A percentile compares a stretch with the other conserved stretches of the same genome.
Evolutionary conservation across 805 yeast genomes (phyloP).

Genomic region (Maudiozyma barnettii): DNA sequence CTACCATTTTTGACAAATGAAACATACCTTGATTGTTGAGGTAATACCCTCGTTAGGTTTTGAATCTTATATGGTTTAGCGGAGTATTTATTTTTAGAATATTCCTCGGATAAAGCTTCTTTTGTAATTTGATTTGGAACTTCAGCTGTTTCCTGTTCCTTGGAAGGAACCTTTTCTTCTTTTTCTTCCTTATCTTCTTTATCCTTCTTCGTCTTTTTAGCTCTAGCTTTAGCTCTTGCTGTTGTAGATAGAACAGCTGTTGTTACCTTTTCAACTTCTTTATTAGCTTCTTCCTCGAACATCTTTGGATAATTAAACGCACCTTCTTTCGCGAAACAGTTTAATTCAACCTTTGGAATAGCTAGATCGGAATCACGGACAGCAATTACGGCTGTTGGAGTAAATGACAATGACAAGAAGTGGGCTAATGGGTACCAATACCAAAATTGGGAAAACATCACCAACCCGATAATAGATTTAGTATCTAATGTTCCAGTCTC

Average conservation of each 20-base stretch:
- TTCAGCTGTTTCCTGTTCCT: conserved; percentile 3
- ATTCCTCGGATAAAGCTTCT: conserved; percentile 21
- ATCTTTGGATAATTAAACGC: conserved; percentile 86
- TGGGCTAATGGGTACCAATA: conserved; percentile 97
- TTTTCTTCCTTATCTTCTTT: conserved; percentile 36
- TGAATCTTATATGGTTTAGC: conserved; percentile 59
- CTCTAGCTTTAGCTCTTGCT: conserved; percentile 87
- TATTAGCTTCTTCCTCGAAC: conserved; percentile 65
- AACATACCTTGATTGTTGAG: conserved; percentile 76
- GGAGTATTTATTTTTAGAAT: conserved; percentile 41
- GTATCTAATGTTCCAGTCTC: conserved; percentile 86
- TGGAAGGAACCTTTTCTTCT: conserved; percentile 10
- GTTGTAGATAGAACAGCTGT: conserved; percentile 94
- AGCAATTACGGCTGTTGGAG: conserved; percentile 87
- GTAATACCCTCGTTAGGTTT: conserved; percentile 82
- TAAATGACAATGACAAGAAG: conserved; percentile 80
- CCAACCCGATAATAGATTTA: conserved; percentile 85
- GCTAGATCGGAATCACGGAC: conserved; percentile 68
- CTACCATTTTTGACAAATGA: conserved; percentile 67
- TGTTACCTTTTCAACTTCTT: conserved; percentile 79
- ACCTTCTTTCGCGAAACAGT: conserved; percentile 72
- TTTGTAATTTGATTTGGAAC: conserved; percentile 13
- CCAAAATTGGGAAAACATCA: conserved; percentile 90
- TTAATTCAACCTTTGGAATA: conserved; percentile 73
- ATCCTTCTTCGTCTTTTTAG: conserved; percentile 52